phyloP scores from a whole-genome alignment of 2,329 filamentous ascomycete species.

The Pseudocercospora macadamiae region DNA sequence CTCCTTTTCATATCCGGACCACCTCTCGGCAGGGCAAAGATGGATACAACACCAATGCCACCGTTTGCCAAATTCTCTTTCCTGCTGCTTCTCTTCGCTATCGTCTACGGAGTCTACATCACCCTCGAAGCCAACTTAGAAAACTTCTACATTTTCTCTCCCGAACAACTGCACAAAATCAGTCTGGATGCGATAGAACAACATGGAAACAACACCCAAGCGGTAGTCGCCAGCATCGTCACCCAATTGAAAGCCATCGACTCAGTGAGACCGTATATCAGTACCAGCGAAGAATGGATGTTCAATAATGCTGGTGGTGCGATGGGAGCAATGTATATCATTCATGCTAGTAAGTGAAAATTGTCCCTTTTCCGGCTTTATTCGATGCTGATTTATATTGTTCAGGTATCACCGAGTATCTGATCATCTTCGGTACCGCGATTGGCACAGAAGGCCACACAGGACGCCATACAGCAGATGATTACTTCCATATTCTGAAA shows the following conservation, averaged over 20 bases:
- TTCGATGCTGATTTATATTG: neutral
- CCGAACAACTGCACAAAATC: constrained; percentile 68
- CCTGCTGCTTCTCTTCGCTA: constrained; percentile 57
- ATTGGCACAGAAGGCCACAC: constrained; percentile 86
- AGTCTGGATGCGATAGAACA: constrained; percentile 65
- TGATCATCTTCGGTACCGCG: constrained; percentile 84
- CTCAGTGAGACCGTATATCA: constrained; percentile 55
- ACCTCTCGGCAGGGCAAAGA: too few species aligned
- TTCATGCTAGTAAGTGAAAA: constrained; percentile 72
- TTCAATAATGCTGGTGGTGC: constrained; percentile 92
- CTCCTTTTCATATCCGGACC: too few species aligned
- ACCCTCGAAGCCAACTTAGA: constrained; percentile 57
- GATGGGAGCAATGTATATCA: constrained; percentile 90
- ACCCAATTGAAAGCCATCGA: constrained; percentile 62
- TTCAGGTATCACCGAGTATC: constrained; percentile 76
- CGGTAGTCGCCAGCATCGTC: constrained; percentile 71
- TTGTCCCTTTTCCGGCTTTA: neutral
- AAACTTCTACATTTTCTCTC: constrained; percentile 74
- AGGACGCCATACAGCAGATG: constrained; percentile 86
- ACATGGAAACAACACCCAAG: constrained; percentile 75
- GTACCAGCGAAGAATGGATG: constrained; percentile 75
- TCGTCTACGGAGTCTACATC: constrained; percentile 59
- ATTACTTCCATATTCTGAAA: constrained; percentile 89
- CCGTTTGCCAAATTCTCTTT: constrained; percentile 46
- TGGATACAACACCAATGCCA: constrained; percentile 9